A percentile compares a stretch with the other conserved stretches of the same genome.
Evolutionary conservation across 306 rosid species (phyloP).

Genomic region (Cyamopsis tetragonoloba): DNA sequence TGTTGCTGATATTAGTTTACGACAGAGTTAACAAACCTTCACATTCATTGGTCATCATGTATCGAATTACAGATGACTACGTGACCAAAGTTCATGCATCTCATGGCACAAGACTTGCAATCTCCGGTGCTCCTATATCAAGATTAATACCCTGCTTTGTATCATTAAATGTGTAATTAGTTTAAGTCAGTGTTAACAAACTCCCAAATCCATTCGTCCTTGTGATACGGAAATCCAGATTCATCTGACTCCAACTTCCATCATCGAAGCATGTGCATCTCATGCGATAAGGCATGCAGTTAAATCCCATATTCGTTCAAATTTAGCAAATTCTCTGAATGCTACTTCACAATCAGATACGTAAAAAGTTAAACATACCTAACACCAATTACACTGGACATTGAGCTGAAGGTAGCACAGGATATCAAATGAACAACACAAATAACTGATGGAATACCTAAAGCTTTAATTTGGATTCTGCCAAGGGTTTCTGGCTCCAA

Average conservation of each 20-base stretch:
- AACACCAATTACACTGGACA: conserved; percentile 12
- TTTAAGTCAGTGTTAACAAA: not conserved
- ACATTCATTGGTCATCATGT: not conserved
- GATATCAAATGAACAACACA: conserved; percentile 16
- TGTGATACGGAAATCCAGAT: not conserved
- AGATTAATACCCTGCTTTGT: not conserved
- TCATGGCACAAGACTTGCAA: not conserved
- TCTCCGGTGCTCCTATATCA: not conserved
- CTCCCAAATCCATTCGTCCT: not conserved
- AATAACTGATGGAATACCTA: conserved; percentile 18
- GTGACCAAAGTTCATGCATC: not conserved
- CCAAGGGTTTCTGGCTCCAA: conserved; percentile 25
- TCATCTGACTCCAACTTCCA: not conserved
- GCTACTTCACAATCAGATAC: not conserved
- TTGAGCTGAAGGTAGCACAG: conserved; percentile 24
- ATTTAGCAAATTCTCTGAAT: conserved; percentile 17
- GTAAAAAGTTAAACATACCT: conserved; percentile 9
- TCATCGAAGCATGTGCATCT: not conserved
- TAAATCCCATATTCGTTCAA: not conserved
- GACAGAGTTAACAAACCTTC: not conserved
- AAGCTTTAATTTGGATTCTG: conserved; percentile 14
- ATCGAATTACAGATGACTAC: not conserved
- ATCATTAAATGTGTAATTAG: not conserved
- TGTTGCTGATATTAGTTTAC: too few relatives aligned
- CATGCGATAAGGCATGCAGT: not conserved